A percentile compares a stretch with the other conserved stretches of the same genome.
Conservation (phyloP, 169 alveolate genomes). For the Plasmodium gallinaceum region DNA sequence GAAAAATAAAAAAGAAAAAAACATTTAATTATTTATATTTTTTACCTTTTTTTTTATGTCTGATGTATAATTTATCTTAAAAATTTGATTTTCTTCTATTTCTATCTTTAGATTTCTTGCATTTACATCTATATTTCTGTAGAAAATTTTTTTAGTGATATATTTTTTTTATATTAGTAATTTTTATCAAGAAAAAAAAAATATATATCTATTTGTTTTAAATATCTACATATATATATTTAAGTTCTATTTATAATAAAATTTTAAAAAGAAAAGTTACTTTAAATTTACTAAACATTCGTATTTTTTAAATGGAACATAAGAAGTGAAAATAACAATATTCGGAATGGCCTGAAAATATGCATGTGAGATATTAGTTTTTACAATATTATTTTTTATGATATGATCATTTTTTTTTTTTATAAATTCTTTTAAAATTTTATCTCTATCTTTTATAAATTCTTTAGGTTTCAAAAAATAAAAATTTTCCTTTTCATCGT, state of each 20-base stretch:
- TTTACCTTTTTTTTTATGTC: constrained; percentile 70
- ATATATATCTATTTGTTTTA: background rate
- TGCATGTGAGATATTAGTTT: constrained; percentile 14
- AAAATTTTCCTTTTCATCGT: background rate
- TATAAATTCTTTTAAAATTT: constrained; percentile 49
- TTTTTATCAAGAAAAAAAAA: background rate
- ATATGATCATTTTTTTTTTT: constrained; percentile 34
- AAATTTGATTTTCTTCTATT: constrained; percentile 17
- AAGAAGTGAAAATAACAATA: constrained; percentile 57
- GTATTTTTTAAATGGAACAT: constrained; percentile 60
- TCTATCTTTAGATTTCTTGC: constrained; percentile 34
- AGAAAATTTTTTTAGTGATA: background rate
- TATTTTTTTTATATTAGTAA: background rate
- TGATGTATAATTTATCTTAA: constrained; percentile 34
- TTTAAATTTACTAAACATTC: constrained; percentile 44
- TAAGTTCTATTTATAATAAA: background rate
- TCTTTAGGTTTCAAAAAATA: constrained; percentile 43
- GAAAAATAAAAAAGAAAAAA: constrained; percentile 3
- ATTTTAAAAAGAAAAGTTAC: constrained; percentile 14
- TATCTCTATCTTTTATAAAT: constrained; percentile 41
- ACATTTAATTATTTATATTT: background rate
- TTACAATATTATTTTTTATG: constrained; percentile 23
- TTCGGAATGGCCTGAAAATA: constrained; percentile 52
- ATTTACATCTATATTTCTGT: constrained; percentile 41
- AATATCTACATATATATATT: background rate